A percentile compares a stretch with the other conserved stretches of the same genome.
These are phyloP conservation scores for Melastoma candidum DNA, from an alignment of 441 rosid genomes.

Conservation along the genomic window DNA sequence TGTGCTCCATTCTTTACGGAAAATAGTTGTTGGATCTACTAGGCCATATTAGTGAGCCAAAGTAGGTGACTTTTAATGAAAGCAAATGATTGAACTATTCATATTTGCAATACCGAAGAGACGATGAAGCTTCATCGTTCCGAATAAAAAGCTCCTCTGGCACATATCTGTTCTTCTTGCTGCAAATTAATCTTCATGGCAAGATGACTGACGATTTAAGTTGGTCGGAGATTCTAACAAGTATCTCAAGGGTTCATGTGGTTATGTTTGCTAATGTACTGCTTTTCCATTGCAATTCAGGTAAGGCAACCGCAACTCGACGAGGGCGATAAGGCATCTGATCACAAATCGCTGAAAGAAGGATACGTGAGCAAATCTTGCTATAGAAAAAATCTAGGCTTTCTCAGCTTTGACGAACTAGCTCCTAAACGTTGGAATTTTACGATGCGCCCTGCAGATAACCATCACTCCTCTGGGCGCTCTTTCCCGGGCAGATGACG, in stretches of 20 bases:
- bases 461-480: constrained; percentile 13
- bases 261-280: not conserved
- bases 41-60: too few species aligned
- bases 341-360: constrained; percentile 41
- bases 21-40: too few species aligned
- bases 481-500: constrained; percentile 8
- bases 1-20: too few species aligned
- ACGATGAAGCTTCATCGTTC: too few species aligned
- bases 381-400: not conserved
- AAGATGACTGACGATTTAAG: not conserved
- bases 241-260: not conserved
- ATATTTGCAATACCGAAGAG: too few species aligned
- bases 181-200: too few species aligned
- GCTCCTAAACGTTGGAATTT: too few species aligned
- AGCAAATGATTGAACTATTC: too few species aligned
- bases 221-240: not conserved
- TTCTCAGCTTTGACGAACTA: too few species aligned
- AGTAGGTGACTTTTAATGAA: too few species aligned
- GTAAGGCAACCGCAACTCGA: constrained; percentile 23
- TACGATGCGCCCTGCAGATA: constrained; percentile 2
- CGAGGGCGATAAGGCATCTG: constrained; percentile 35
- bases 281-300: constrained; percentile 25
- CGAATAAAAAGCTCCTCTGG: too few species aligned
- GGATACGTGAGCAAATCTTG: constrained; percentile 50
- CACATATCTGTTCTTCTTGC: too few species aligned